These are phyloP conservation scores for Botrytis aclada DNA, from an alignment of 2,329 filamentous ascomycete genomes.

Conservation along the genomic window DNA sequence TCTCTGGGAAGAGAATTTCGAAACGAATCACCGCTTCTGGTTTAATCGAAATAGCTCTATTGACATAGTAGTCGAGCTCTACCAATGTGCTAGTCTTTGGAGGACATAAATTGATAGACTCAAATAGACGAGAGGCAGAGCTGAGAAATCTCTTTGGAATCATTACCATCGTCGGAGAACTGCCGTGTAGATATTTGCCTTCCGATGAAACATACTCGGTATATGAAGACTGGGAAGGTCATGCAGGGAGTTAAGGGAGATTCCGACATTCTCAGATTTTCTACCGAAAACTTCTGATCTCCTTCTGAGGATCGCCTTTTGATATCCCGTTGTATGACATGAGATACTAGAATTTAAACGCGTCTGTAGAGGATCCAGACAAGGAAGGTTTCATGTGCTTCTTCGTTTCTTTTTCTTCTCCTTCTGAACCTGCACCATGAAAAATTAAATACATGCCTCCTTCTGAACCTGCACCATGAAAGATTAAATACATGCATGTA, in stretches of 20 bases:
- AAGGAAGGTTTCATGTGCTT: not conserved
- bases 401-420: not conserved
- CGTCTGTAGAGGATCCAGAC: not conserved
- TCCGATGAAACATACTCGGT: not conserved
- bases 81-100: too few species aligned
- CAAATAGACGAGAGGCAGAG: not conserved
- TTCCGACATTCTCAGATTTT: not conserved
- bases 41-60: too few species aligned
- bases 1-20: too few species aligned
- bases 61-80: rapidly evolving
- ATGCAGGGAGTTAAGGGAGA: too few species aligned
- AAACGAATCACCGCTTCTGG: too few species aligned
- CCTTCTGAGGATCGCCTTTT: not conserved
- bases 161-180: not conserved
- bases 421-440: not conserved
- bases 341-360: not conserved
- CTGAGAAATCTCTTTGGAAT: not conserved
- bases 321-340: not conserved
- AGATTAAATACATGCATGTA: not conserved
- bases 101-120: not conserved
- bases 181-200: not conserved
- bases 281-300: not conserved
- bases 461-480: not conserved
- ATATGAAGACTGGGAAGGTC: not conserved
- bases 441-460: not conserved